These are phyloP conservation scores for Penicillium expansum DNA, from an alignment of 2,329 filamentous ascomycete genomes.

Conservation along the genomic window DNA sequence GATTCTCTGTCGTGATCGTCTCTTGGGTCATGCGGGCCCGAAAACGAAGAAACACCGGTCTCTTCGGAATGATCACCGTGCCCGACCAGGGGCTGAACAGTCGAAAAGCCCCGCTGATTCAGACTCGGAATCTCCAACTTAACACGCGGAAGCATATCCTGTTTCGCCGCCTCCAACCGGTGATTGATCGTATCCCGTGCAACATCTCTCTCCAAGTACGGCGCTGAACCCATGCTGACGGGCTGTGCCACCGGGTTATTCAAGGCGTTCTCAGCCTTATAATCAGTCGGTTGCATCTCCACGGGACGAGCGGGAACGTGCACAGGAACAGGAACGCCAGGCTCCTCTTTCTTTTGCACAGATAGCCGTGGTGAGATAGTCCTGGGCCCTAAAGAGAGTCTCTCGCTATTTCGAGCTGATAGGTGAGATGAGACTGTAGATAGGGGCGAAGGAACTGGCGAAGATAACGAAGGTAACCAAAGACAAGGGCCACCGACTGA, in stretches of 20 bases:
- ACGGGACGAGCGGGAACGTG: slow-evolving; percentile 7
- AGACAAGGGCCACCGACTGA: slow-evolving; percentile 39
- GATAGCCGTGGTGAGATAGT: slow-evolving; percentile 21
- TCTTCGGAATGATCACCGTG: slow-evolving; percentile 17
- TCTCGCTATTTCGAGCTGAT: slow-evolving; percentile 28
- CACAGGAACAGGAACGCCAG: slow-evolving; percentile 13
- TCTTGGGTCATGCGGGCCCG: slow-evolving; percentile 8
- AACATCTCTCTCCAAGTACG: slow-evolving; percentile 22
- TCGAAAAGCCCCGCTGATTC: slow-evolving; percentile 18
- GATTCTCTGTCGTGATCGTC: slow-evolving; percentile 22
- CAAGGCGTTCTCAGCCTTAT: slow-evolving; percentile 33
- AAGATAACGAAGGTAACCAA: slow-evolving; percentile 35
- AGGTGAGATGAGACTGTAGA: slow-evolving; percentile 31
- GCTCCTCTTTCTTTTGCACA: slow-evolving; percentile 23
- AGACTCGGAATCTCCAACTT: slow-evolving; percentile 28
- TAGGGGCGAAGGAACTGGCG: slow-evolving; percentile 31
- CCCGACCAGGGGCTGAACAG: slow-evolving; percentile 15
- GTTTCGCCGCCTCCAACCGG: slow-evolving; percentile 14
- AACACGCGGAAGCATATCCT: slow-evolving; percentile 24
- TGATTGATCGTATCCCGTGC: slow-evolving; percentile 16
- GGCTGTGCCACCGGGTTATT: slow-evolving; percentile 11
- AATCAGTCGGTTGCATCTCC: slow-evolving; percentile 28
- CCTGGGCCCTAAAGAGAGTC: slow-evolving; percentile 22
- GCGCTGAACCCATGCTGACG: slow-evolving; percentile 9
- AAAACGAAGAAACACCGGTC: slow-evolving; percentile 12